Percentiles rank a stretch among this genome's conserved stretches.
Conservation (phyloP, 352 stramenopile genomes). For the Phytophthora fragariaefolia region DNA sequence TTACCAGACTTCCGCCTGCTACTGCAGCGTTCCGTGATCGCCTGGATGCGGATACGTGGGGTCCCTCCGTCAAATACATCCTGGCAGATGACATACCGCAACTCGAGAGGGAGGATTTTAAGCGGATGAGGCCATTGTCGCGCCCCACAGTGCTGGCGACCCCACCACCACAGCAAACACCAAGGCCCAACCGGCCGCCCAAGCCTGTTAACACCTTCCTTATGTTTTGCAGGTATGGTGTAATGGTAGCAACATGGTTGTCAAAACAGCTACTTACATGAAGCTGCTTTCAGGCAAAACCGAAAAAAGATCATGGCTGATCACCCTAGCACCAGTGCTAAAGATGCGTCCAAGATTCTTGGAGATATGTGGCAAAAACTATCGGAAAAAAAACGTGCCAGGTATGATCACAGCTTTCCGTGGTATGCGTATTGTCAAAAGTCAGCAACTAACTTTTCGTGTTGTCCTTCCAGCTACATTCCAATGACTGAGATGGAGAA, state of each 20-base stretch:
- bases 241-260: no score
- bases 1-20: constrained; percentile 66
- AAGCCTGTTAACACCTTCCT: constrained; percentile 89
- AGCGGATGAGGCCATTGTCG: constrained; percentile 75
- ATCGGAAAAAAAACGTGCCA: constrained; percentile 76
- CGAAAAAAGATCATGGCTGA: constrained; percentile 85
- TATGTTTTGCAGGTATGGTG: constrained; percentile 72
- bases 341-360: constrained; percentile 84
- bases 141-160: constrained; percentile 51
- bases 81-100: constrained; percentile 76
- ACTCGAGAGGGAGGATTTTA: constrained; percentile 81
- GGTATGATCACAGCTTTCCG: constrained; percentile 39
- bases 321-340: constrained; percentile 73
- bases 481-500: constrained; percentile 84
- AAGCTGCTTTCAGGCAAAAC: constrained; percentile 59
- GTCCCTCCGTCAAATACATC: constrained; percentile 78
- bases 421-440: no score
- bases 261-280: no score
- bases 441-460: constrained; percentile 18
- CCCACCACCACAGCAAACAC: constrained; percentile 26
- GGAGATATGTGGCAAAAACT: constrained; percentile 89
- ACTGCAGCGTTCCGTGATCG: constrained; percentile 66
- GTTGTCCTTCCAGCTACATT: constrained; percentile 55
- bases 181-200: constrained; percentile 71
- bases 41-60: constrained; percentile 64